Percentiles rank a stretch among this genome's conserved stretches.
Conservation (phyloP, 1,284 basidiomycete species). For the Ganoderma resinaceum region DNA sequence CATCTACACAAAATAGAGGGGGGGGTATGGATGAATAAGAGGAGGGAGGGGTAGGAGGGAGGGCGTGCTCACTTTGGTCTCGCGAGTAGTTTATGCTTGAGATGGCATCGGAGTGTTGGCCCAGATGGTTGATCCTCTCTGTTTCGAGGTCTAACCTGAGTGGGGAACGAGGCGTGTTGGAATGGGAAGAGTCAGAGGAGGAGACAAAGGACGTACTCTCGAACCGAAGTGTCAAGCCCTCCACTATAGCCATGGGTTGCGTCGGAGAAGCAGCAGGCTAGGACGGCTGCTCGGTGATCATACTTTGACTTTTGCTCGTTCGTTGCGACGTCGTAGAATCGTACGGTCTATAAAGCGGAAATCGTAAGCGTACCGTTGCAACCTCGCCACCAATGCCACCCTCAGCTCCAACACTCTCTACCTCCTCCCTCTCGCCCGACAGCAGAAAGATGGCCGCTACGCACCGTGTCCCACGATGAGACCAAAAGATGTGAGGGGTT, state of each 20-base stretch:
- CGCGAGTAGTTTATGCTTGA: conserved; percentile 67
- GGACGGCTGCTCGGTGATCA: conserved; percentile 79
- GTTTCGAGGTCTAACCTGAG: conserved; percentile 66
- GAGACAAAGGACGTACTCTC: conserved; percentile 59
- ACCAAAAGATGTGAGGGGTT: conserved; percentile 80
- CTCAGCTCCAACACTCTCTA: not conserved
- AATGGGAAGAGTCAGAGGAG: not conserved
- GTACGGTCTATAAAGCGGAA: conserved; percentile 61
- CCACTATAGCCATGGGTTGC: conserved; percentile 73
- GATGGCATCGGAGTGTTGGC: conserved; percentile 71
- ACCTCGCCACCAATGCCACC: not conserved
- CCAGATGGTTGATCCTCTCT: conserved; percentile 68
- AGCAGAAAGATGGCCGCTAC: conserved; percentile 37
- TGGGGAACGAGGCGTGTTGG: not conserved
- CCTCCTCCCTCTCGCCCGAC: not conserved
- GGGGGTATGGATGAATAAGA: conserved; percentile 1
- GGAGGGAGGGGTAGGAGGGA: conserved; percentile 1
- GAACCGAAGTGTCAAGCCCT: conserved; percentile 76
- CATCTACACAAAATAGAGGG: conserved; percentile 50
- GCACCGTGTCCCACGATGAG: conserved; percentile 89
- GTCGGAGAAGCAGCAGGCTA: conserved; percentile 72
- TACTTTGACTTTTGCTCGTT: conserved; percentile 77
- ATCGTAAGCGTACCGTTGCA: not conserved
- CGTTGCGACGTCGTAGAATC: conserved; percentile 71
- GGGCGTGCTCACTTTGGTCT: conserved; percentile 55